phyloP scores from a whole-genome alignment of 495 filamentous ascomycete species.

The Penicillium ochrochloron region DNA sequence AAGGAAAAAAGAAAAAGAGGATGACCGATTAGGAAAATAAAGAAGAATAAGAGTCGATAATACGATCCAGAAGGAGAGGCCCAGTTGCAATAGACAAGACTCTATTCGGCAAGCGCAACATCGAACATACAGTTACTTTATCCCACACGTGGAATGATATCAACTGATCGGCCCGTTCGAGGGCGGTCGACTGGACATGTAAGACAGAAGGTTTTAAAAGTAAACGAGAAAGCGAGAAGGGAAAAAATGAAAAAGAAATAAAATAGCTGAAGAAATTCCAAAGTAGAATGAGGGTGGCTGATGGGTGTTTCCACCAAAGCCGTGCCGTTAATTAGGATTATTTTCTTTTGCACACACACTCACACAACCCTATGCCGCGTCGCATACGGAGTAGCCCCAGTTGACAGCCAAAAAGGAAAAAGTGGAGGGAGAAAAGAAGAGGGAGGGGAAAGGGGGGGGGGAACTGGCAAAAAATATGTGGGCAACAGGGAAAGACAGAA shows the following conservation, averaged over 20 bases:
- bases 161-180: conserved; percentile 5
- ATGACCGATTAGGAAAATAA: conserved; percentile 20
- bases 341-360: conserved; percentile 7
- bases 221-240: neutral
- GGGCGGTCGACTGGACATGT: neutral
- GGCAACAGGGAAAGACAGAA: conserved; percentile 21
- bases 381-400: conserved; percentile 2
- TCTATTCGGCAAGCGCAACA: conserved; percentile 7
- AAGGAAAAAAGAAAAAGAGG: conserved; percentile 19
- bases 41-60: conserved; percentile 14
- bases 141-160: conserved; percentile 10
- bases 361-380: neutral
- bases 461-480: conserved; percentile 5
- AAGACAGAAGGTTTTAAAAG: neutral
- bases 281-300: neutral
- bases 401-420: neutral
- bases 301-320: neutral
- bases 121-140: neutral
- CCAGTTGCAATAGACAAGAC: neutral
- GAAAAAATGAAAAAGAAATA: neutral
- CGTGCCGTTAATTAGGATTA: conserved; percentile 5
- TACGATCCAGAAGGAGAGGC: conserved; percentile 8
- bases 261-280: neutral
- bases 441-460: neutral
- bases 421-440: neutral